phyloP scores from a whole-genome alignment of 345 rosid species.

The Cardamine occulta region DNA sequence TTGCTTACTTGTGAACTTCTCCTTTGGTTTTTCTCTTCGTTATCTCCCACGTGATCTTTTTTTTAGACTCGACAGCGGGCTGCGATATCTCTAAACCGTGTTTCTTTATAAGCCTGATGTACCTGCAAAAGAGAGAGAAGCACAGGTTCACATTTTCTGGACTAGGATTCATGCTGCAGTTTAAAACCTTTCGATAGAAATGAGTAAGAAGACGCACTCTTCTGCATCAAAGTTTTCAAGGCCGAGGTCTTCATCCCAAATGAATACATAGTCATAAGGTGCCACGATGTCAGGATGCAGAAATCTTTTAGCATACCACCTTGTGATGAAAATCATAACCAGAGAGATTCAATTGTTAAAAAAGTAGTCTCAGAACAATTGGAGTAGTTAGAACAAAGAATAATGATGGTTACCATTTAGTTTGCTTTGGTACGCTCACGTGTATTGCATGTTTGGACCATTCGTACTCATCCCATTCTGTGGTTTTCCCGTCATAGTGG shows the following conservation, averaged over 20 bases:
- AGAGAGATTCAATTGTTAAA: constrained; percentile 17
- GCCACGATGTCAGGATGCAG: constrained; percentile 96
- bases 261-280: constrained; percentile 87
- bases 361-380: constrained; percentile 15
- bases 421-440: constrained; percentile 81
- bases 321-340: constrained; percentile 32
- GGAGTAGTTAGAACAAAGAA: not conserved
- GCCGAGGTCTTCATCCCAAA: constrained; percentile 98
- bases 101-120: constrained; percentile 79
- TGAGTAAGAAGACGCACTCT: constrained; percentile 62
- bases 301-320: constrained; percentile 99
- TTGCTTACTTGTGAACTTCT: constrained; percentile 93
- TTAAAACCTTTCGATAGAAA: not conserved
- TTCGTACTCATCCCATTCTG: constrained; percentile 94
- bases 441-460: constrained; percentile 96
- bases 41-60: constrained; percentile 91
- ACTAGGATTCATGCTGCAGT: not conserved
- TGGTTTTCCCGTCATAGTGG: constrained; percentile 86
- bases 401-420: constrained; percentile 65
- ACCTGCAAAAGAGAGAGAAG: constrained; percentile 52
- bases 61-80: constrained; percentile 85
- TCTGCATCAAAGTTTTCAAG: constrained; percentile 85
- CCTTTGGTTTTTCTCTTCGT: constrained; percentile 78
- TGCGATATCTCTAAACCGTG: constrained; percentile 94
- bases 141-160: constrained; percentile 10